These are phyloP conservation scores for Bathelium albidoporum DNA, from an alignment of 495 filamentous ascomycete genomes.

Conservation along the genomic window DNA sequence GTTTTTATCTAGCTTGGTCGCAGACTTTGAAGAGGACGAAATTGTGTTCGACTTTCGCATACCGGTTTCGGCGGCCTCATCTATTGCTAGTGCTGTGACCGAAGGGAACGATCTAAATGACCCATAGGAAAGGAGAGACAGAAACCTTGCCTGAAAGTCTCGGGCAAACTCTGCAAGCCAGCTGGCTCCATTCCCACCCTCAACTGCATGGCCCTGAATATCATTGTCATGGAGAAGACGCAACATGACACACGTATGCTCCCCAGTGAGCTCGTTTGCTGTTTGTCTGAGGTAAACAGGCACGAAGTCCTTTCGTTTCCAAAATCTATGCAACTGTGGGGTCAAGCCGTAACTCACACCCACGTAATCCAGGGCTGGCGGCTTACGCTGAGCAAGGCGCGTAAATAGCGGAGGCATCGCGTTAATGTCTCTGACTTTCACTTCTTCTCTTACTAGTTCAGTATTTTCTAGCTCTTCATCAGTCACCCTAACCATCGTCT, in stretches of 20 bases:
- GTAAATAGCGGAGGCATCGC: conserved; percentile 90
- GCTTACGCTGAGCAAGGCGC: conserved; percentile 72
- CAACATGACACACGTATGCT: conserved; percentile 97
- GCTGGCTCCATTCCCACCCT: conserved; percentile 47
- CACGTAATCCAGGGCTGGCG: conserved; percentile 76
- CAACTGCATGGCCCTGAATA: conserved; percentile 1
- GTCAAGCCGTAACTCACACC: conserved; percentile 95
- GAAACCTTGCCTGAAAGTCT: conserved; percentile 88
- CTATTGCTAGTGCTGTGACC: conserved; percentile 72
- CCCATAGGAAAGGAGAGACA: conserved; percentile 69
- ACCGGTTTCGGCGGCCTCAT: conserved; percentile 73
- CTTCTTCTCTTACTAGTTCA: conserved; percentile 72
- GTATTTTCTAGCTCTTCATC: conserved; percentile 72
- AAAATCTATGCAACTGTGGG: conserved; percentile 83
- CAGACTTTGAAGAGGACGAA: conserved; percentile 27
- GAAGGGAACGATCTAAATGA: conserved; percentile 82
- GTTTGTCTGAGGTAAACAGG: conserved; percentile 96
- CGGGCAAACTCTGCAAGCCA: conserved; percentile 86
- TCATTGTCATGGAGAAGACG: conserved; percentile 48
- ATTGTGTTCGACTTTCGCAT: conserved; percentile 45
- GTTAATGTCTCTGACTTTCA: conserved; percentile 81
- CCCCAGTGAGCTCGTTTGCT: conserved; percentile 88
- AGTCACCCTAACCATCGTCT: conserved; percentile 66
- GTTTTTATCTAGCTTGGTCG: conserved; percentile 48
- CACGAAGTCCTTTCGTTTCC: conserved; percentile 76